Conservation (phyloP, 495 filamentous ascomycete genomes). For the Collariella sp. region DNA sequence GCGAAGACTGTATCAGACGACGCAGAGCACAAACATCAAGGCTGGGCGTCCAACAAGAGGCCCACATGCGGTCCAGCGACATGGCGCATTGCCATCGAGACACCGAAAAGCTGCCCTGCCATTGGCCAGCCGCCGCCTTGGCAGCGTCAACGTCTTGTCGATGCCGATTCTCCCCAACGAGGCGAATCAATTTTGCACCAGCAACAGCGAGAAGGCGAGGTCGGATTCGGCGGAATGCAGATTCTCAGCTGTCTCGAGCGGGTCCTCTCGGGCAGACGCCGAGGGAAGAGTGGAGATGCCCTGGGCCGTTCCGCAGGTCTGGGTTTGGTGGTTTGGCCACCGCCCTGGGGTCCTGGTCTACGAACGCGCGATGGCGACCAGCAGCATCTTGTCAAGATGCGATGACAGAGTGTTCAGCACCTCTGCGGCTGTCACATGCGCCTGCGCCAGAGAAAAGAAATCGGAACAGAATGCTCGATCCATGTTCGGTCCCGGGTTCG, state of each 20-base stretch:
- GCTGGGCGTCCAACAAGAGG: neutral
- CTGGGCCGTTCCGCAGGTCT: conserved; percentile 1
- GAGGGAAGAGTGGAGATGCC: conserved; percentile 3
- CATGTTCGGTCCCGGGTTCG: no score
- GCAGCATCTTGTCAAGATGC: neutral
- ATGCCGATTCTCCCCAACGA: conserved; percentile 1
- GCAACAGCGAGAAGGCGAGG: neutral
- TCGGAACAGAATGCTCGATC: neutral
- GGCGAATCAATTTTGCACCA: neutral
- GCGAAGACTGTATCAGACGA: neutral
- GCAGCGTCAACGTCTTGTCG: neutral
- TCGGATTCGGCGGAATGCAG: neutral
- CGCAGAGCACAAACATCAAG: neutral
- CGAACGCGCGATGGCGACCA: no score
- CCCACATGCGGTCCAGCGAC: no score
- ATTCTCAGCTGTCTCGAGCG: neutral
- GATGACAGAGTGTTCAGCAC: neutral
- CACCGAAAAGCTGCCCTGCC: no score
- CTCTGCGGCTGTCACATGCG: conserved; percentile 8
- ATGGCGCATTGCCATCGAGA: no score
- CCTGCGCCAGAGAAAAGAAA: neutral
- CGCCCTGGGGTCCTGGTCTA: neutral
- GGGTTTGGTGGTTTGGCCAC: neutral
- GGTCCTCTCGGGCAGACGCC: neutral
- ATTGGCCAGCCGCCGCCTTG: no score